A percentile compares a stretch with the other conserved stretches of the same genome.
Evolutionary conservation across 2,329 filamentous ascomycete genomes (phyloP).

Genomic region (Cytospora piceicola): DNA sequence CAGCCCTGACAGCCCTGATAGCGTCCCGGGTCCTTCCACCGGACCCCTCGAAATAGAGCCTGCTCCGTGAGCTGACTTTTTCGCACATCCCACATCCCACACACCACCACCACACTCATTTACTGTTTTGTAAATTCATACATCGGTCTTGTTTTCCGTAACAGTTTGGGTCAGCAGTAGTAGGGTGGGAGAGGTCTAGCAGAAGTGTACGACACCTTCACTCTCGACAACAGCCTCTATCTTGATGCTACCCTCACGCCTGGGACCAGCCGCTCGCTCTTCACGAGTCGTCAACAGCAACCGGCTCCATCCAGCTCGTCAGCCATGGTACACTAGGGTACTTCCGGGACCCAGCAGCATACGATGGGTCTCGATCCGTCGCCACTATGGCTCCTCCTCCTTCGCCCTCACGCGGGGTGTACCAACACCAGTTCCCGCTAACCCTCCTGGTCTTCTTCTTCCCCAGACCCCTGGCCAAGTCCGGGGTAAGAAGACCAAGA

Average conservation of each 20-base stretch:
- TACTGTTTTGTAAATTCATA: not conserved
- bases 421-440: not conserved
- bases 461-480: slow-evolving; percentile 32
- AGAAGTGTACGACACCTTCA: not conserved
- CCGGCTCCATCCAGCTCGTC: slow-evolving; percentile 3
- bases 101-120: not conserved
- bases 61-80: slow-evolving; percentile 1
- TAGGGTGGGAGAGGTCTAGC: not conserved
- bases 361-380: slow-evolving; percentile 16
- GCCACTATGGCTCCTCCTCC: slow-evolving; percentile 19
- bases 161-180: not conserved
- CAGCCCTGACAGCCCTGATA: too few species aligned
- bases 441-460: not conserved
- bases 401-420: slow-evolving; percentile 6
- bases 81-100: not conserved
- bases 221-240: slow-evolving; percentile 1
- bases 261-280: slow-evolving; percentile 18
- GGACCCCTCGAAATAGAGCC: not conserved
- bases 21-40: not conserved
- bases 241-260: slow-evolving; percentile 27
- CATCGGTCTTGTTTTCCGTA: not conserved
- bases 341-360: slow-evolving; percentile 6
- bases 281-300: slow-evolving; percentile 23
- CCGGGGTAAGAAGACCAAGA: slow-evolving; percentile 60
- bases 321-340: slow-evolving; percentile 3